Evolutionary conservation across 139 green algal species (phyloP), one percentile per base, ranked within the genome.

Genomic region (Gonium pectorale): DNA sequence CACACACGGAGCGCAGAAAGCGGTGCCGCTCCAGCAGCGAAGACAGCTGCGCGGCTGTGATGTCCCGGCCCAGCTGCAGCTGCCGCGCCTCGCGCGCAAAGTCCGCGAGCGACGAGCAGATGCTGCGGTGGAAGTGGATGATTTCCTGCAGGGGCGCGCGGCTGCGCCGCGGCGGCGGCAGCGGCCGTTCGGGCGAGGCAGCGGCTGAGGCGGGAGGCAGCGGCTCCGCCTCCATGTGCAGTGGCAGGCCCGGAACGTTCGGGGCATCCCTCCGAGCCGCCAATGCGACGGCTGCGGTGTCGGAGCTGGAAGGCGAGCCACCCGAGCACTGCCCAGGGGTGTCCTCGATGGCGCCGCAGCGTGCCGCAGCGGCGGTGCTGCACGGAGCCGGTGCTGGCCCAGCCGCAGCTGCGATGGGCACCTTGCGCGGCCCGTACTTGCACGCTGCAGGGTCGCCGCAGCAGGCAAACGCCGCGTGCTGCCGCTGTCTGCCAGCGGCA

Each of bases 1-100:
- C 86, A 90, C 93, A 97, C 22, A 98, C 93, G n/a, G 92, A 89
- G 26, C 94, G 91, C 78, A 99, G 94, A 85, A 99, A 98, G 68
- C 95, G 89, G 89, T 97, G 90, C 46, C 88, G 86, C 73, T 97
- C 94, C 56, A 94, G 87, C 60, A 98, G 90, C 11, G 86, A 80
- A 0, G 82, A 85, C 62, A 98, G 87, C 82, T 94, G 87, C 19
- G 41, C 60, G 0, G 86, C 62, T 0, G 49, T 92, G 24, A 91
- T 60, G 9, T 84, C 85, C 9, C 70, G 43, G 11, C 54, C 37
- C 38, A 68, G 41, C 74, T 89, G 82, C 81, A 97, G 88, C 40
- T 60, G 49, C 2, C 88, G 85, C 13, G 93, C 92, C 80, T 98
- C 96, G 0, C 52, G 62, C 0, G 91, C 92, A 90, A 99, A 96